Base-by-base conservation (phyloP, 2,329 filamentous ascomycete species). In the Sporothrix sp. region DNA sequence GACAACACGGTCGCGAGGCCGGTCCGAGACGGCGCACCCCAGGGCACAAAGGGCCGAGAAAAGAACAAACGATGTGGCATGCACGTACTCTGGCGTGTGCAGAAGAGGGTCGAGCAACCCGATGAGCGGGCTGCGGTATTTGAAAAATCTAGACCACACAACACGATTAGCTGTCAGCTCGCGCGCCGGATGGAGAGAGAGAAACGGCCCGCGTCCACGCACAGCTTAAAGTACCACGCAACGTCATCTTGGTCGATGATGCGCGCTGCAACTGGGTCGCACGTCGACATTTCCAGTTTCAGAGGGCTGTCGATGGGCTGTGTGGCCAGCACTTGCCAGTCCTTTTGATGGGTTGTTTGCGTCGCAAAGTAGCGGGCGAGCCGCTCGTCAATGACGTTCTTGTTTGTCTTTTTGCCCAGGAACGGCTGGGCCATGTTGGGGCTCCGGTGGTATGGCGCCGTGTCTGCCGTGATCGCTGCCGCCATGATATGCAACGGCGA, bases 31-130 rank as follows among this genome's bases (percentile, higher is more conserved):
- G 11, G 58, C 59, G 28, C 59, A 60, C n/a, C 59, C 59, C 1
- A 61, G 50, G 10, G 59, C 56, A 28, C 59, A 60, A 7, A 61
- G 53, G 2, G 52, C 55, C 1, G 59, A 59, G 37, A 61, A 61
- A 2, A 61, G 56, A 2, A 59, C 58, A 50, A 60, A 61, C 1
- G 59, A 61, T 10, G 40, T 36, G 3, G 52, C 42, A 9, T 59
- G 55, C 9, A 61, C 59, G n/a, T 57, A 58, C 18, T 55, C 52
- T 7, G 58, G 56, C 3, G 58, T 58, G 50, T 61, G 59, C 21
- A 61, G 54, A 2, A 46, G n/a, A 2, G 56, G 57, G 20, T 61
- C 60, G 1, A 61, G 39, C 11, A 61, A 46, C 8, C 58, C 59
- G 16, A 60, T 51, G 0, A 60, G 45, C 4, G 59, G 60, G 28